phyloP scores from a whole-genome alignment of 129 eudicot genomes.

The Scalesia atractyloides region DNA sequence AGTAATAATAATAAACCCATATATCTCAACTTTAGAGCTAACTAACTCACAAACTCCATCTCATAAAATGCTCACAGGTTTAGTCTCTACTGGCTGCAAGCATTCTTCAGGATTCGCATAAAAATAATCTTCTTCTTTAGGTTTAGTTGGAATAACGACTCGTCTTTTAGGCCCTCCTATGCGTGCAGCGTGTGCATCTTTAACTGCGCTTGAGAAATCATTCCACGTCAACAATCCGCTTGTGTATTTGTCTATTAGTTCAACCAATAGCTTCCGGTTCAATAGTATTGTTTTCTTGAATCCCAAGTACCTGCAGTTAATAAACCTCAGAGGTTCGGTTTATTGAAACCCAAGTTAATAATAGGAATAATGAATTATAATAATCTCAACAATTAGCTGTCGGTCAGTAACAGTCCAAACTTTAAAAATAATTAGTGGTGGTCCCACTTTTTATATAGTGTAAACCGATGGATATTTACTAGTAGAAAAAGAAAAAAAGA shows the following conservation, averaged over 20 bases:
- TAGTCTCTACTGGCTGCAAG: constrained; percentile 49
- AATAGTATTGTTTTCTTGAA: constrained; percentile 73
- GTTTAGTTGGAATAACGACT: constrained; percentile 67
- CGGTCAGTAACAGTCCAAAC: no score
- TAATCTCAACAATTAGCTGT: no score
- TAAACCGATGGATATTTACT: no score
- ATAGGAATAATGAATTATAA: no score
- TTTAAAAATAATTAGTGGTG: no score
- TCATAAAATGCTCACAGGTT: constrained; percentile 37
- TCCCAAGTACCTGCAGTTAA: constrained; percentile 57
- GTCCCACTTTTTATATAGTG: no score
- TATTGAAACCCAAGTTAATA: no score
- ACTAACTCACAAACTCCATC: neutral
- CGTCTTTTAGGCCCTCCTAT: constrained; percentile 76
- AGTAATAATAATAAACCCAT: no score
- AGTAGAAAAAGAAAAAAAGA: no score
- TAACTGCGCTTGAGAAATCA: constrained; percentile 72
- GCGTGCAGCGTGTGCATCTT: constrained; percentile 57
- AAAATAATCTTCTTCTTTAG: constrained; percentile 91
- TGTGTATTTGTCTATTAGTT: constrained; percentile 68
- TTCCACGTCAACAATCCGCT: constrained; percentile 66
- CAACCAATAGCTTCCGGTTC: constrained; percentile 68
- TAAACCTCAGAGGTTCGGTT: no score
- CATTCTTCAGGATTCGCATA: constrained; percentile 89
- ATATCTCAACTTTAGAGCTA: constrained; percentile 12